Percentiles rank a stretch among this genome's conserved stretches.
Evolutionary conservation across 345 rosid species (phyloP).

Genomic region (Citrus inodora): DNA sequence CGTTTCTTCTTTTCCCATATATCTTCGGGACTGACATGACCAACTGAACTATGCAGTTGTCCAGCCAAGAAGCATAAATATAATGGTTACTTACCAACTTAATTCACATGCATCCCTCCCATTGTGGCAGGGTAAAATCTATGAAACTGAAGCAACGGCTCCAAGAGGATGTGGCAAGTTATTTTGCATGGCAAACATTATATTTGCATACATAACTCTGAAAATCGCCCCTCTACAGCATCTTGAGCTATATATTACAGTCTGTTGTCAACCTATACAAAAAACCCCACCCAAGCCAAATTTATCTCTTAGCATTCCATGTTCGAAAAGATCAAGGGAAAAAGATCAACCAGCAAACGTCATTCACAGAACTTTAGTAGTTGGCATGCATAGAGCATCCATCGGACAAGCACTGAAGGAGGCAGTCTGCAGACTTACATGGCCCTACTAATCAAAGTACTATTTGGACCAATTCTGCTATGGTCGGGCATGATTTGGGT

Average conservation of each 20-base stretch:
- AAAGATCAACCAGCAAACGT: constrained; percentile 47
- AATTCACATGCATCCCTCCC: background rate
- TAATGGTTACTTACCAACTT: background rate
- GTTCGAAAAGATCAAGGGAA: constrained; percentile 28
- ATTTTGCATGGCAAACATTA: constrained; percentile 16
- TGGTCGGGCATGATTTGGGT: constrained; percentile 39
- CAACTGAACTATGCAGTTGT: background rate
- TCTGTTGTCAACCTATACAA: constrained; percentile 60
- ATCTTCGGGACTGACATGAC: background rate
- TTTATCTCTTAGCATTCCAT: constrained; percentile 33
- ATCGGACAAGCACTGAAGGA: constrained; percentile 13
- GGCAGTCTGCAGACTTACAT: constrained; percentile 27
- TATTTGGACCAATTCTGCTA: constrained; percentile 20
- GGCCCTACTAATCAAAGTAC: constrained; percentile 21
- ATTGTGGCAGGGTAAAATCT: background rate
- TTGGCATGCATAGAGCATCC: constrained; percentile 26
- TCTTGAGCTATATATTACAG: constrained; percentile 35
- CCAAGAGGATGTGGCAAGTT: background rate
- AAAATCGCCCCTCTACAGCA: constrained; percentile 26
- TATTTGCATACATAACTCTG: constrained; percentile 29
- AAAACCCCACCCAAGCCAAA: constrained; percentile 34
- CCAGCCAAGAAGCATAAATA: background rate
- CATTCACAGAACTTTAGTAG: constrained; percentile 33
- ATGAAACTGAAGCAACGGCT: background rate
- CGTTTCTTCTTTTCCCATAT: background rate